phyloP scores from a whole-genome alignment of 2,329 filamentous ascomycete genomes.

The Colletotrichum lindemuthianum region DNA sequence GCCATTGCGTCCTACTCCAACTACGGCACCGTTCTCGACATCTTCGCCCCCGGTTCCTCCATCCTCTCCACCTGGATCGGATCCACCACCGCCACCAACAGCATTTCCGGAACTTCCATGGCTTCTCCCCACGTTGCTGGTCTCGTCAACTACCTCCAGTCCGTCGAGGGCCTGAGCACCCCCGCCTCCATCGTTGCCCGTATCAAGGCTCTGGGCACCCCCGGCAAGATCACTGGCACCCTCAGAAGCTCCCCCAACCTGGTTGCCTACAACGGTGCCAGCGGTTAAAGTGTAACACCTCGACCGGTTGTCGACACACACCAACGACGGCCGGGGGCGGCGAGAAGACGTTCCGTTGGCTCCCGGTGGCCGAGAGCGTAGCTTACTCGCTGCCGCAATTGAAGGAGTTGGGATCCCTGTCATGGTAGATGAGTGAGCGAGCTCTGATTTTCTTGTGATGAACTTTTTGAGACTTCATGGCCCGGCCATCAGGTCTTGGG shows the following conservation, averaged over 20 bases:
- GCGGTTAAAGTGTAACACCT: conserved; percentile 11
- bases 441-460: not conserved
- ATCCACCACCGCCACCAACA: conserved; percentile 51
- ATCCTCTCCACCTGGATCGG: conserved; percentile 60
- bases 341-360: conserved; percentile 21
- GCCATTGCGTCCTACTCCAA: conserved; percentile 58
- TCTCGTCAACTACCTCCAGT: conserved; percentile 66
- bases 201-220: conserved; percentile 54
- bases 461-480: conserved; percentile 6
- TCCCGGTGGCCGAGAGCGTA: not conserved
- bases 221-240: conserved; percentile 47
- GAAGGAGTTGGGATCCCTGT: conserved; percentile 11
- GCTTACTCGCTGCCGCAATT: not conserved
- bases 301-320: not conserved
- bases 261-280: conserved; percentile 58
- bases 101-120: conserved; percentile 70
- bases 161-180: conserved; percentile 50
- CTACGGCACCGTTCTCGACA: conserved; percentile 58
- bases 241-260: conserved; percentile 53
- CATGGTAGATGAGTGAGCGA: not conserved
- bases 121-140: conserved; percentile 70
- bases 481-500: not conserved
- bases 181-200: conserved; percentile 53
- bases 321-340: not conserved
- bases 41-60: conserved; percentile 61